Evolutionary conservation across 805 yeast species (phyloP).

Genomic region (Tetrapisispora namnaoensis): DNA sequence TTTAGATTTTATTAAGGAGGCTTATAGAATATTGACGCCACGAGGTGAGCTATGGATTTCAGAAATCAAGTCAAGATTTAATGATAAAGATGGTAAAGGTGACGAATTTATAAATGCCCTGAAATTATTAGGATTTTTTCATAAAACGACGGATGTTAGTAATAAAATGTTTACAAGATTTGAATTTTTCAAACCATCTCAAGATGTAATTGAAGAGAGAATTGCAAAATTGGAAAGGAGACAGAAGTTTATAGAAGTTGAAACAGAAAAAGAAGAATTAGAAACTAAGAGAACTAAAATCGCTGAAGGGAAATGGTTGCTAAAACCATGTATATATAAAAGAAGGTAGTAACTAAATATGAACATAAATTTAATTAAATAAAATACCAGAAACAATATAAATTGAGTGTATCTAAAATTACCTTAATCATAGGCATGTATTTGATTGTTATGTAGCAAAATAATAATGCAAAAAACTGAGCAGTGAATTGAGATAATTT

Average conservation of each 20-base stretch:
- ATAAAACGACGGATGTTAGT: slow-evolving; percentile 72
- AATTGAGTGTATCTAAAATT: too few species aligned
- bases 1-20: slow-evolving; percentile 84
- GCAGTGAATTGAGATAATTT: too few species aligned
- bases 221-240: slow-evolving; percentile 51
- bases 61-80: slow-evolving; percentile 87
- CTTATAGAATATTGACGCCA: slow-evolving; percentile 75
- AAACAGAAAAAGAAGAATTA: slow-evolving; percentile 50
- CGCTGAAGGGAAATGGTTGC: slow-evolving; percentile 79
- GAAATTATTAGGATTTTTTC: slow-evolving; percentile 75
- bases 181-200: slow-evolving; percentile 83
- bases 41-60: slow-evolving; percentile 96
- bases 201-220: slow-evolving; percentile 53
- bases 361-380: not conserved
- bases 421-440: too few species aligned
- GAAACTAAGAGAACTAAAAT: slow-evolving; percentile 41
- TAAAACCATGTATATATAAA: slow-evolving; percentile 94
- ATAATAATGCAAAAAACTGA: too few species aligned
- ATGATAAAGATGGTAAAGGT: slow-evolving; percentile 65
- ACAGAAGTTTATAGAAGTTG: slow-evolving; percentile 61
- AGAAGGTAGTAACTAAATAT: slow-evolving; percentile 41
- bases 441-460: too few species aligned
- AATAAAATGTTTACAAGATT: slow-evolving; percentile 93
- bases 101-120: slow-evolving; percentile 73
- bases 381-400: not conserved